These are phyloP conservation scores for Backusella australiensis DNA, from an alignment of 192 early-diverging fungal species.

Conservation along the genomic window DNA sequence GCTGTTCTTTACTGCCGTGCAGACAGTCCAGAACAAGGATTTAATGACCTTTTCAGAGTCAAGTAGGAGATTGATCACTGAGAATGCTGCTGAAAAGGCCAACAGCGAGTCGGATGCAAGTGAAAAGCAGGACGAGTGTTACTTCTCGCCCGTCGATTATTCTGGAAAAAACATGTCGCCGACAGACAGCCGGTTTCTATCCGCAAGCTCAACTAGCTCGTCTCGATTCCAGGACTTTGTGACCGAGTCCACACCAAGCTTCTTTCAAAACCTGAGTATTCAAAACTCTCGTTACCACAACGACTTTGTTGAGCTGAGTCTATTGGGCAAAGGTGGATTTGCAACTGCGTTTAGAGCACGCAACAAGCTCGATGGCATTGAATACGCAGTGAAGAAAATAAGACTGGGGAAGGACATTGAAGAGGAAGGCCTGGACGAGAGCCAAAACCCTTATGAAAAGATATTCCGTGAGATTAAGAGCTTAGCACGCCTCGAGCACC, in stretches of 20 bases:
- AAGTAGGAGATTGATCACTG: background rate
- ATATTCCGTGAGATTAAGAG: conserved; percentile 92
- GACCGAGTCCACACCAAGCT: background rate
- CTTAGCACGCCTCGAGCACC: conserved; percentile 80
- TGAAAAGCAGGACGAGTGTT: background rate
- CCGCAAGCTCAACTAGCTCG: background rate
- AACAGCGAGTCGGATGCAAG: background rate
- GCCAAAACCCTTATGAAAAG: conserved; percentile 53
- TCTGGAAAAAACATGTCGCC: background rate
- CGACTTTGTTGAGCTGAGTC: conserved; percentile 78
- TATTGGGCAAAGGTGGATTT: conserved; percentile 91
- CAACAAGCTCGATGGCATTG: conserved; percentile 85
- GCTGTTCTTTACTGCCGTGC: conserved; percentile 77
- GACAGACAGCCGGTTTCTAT: background rate
- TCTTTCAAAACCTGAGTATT: conserved; percentile 38
- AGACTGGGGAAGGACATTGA: conserved; percentile 48
- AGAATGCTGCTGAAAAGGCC: background rate
- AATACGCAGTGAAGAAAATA: conserved; percentile 93
- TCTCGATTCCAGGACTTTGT: conserved; percentile 2
- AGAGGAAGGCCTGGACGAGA: conserved; percentile 6
- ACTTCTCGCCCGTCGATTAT: background rate
- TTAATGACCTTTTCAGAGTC: background rate
- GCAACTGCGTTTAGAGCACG: conserved; percentile 80
- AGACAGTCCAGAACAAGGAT: conserved; percentile 55
- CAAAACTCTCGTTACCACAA: conserved; percentile 71